Conservation (phyloP, 257 asterid genomes). For the Solanum boliviense region DNA sequence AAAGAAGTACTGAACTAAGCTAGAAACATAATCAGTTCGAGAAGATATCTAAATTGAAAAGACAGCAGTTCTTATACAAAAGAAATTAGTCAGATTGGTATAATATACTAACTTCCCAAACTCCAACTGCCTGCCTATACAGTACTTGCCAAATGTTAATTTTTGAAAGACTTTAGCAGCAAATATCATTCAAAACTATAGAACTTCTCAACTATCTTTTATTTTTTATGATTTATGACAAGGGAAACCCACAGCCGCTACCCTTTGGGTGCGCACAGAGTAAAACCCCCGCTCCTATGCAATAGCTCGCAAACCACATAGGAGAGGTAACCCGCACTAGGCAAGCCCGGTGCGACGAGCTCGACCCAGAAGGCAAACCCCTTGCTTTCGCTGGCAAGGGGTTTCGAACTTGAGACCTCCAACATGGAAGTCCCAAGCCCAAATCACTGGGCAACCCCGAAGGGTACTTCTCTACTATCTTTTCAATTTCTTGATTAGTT, state of each 20-base stretch:
- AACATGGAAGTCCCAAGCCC: too few relatives aligned
- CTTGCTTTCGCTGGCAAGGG: too few relatives aligned
- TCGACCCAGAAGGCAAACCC: too few relatives aligned
- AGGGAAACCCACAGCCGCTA: too few relatives aligned
- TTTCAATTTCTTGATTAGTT: background rate
- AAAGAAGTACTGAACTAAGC: background rate
- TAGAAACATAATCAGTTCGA: background rate
- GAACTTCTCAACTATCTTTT: background rate
- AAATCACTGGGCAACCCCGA: too few relatives aligned
- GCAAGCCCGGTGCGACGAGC: too few relatives aligned
- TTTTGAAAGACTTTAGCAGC: background rate
- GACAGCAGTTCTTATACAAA: background rate
- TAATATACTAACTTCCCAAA: background rate
- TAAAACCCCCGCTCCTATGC: too few relatives aligned
- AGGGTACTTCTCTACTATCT: background rate
- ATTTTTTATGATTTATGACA: too few relatives aligned
- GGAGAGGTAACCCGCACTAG: too few relatives aligned
- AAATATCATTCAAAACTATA: background rate
- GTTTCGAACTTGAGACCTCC: too few relatives aligned
- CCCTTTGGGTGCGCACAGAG: too few relatives aligned
- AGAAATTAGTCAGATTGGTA: background rate
- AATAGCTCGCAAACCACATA: too few relatives aligned
- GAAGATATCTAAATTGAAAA: background rate
- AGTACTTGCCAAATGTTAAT: background rate
- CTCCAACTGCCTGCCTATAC: background rate